Percentiles rank a stretch among this genome's conserved stretches.
phyloP scores from a whole-genome alignment of 257 asterid genomes.

The Fraxinus cuspidata region DNA sequence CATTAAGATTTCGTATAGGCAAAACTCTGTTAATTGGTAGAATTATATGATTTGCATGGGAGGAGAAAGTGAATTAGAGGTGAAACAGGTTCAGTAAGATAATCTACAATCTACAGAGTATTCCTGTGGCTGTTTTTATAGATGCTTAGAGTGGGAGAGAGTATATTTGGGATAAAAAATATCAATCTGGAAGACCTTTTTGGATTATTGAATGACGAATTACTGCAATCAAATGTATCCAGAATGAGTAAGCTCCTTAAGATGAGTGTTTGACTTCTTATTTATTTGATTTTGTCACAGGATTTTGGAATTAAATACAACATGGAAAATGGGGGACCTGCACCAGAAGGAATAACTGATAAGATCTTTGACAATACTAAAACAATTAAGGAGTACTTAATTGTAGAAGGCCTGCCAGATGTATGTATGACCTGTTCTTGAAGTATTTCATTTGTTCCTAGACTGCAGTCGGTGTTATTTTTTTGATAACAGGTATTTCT shows the following conservation, averaged over 20 bases:
- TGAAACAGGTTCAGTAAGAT: background rate
- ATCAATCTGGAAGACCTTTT: background rate
- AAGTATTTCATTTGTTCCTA: slow-evolving; percentile 2
- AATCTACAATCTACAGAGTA: background rate
- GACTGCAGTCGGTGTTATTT: background rate
- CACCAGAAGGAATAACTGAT: slow-evolving; percentile 91
- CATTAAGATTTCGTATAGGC: background rate
- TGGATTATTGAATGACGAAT: slow-evolving; percentile 3
- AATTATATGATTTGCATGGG: background rate
- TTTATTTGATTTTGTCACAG: slow-evolving; percentile 40
- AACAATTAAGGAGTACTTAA: slow-evolving; percentile 83
- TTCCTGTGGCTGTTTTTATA: background rate
- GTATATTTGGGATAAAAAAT: background rate
- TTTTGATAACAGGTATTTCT: slow-evolving; percentile 7
- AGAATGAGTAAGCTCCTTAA: slow-evolving; percentile 9
- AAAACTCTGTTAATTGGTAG: background rate
- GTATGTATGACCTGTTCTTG: slow-evolving; percentile 66
- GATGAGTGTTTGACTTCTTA: slow-evolving; percentile 17
- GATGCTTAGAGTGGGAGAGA: background rate
- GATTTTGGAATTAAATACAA: slow-evolving; percentile 98
- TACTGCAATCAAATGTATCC: slow-evolving; percentile 4
- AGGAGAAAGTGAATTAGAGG: background rate
- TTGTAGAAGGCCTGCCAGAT: slow-evolving; percentile 94
- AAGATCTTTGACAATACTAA: slow-evolving; percentile 86
- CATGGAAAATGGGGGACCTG: slow-evolving; percentile 99